Conservation (phyloP, 768 basidiomycete genomes). For the Suillus alpinus region DNA sequence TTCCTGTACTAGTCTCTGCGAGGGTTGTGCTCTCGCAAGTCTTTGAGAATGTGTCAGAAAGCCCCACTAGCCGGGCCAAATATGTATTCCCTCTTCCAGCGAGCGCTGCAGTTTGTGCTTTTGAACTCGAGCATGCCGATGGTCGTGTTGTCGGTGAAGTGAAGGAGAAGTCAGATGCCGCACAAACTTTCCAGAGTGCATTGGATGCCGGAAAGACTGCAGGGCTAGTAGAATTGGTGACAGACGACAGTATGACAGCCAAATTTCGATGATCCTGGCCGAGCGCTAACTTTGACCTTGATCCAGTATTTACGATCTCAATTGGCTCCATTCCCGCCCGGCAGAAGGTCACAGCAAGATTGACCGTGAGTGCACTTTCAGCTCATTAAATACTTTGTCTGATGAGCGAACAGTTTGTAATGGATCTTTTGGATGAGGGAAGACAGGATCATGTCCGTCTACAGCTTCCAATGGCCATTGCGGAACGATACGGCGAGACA, state of each 20-base stretch:
- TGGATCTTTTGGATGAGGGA: constrained; percentile 52
- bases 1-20: constrained; percentile 38
- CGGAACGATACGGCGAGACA: constrained; percentile 49
- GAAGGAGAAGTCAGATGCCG: constrained; percentile 47
- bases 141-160: constrained; percentile 40
- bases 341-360: constrained; percentile 35
- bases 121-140: constrained; percentile 46
- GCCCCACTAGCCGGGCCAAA: constrained; percentile 42
- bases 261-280: not conserved
- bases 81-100: constrained; percentile 63
- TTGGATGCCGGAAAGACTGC: constrained; percentile 37
- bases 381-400: not conserved
- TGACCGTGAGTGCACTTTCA: constrained; percentile 37
- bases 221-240: constrained; percentile 47
- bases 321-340: constrained; percentile 49
- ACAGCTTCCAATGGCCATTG: constrained; percentile 50
- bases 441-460: constrained; percentile 48
- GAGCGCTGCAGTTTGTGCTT: constrained; percentile 51
- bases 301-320: constrained; percentile 55
- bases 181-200: constrained; percentile 39
- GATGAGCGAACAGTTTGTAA: constrained; percentile 39
- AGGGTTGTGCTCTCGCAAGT: constrained; percentile 39
- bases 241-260: constrained; percentile 46
- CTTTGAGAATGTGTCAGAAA: constrained; percentile 37
- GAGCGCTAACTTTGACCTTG: not conserved